A percentile compares a stretch with the other conserved stretches of the same genome.
Conservation (phyloP, 352 stramenopile species). For the Phytophthora nicotianae region DNA sequence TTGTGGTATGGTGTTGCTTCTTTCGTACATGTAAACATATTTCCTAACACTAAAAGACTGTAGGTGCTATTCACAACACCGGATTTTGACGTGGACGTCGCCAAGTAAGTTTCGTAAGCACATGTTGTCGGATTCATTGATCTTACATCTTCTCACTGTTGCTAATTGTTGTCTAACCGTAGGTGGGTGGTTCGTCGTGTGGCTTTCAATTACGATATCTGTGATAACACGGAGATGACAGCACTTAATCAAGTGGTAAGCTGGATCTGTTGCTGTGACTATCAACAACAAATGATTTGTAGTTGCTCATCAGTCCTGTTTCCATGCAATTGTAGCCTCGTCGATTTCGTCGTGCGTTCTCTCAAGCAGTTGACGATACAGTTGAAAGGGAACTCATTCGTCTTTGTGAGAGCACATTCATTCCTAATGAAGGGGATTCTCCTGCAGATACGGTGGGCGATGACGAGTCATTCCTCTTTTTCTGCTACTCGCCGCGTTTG, state of each 20-base stretch:
- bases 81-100: conserved; percentile 23
- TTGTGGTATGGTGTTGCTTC: conserved; percentile 30
- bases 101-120: conserved; percentile 36
- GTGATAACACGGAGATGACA: conserved; percentile 29
- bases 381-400: conserved; percentile 36
- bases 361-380: conserved; percentile 40
- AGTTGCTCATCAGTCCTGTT: not conserved
- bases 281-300: not conserved
- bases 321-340: conserved; percentile 25
- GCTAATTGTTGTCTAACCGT: not conserved
- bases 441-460: not conserved
- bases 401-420: conserved; percentile 15
- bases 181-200: conserved; percentile 47
- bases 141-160: not conserved
- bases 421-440: not conserved
- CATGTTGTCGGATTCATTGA: not conserved
- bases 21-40: not conserved
- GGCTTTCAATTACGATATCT: conserved; percentile 55
- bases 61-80: conserved; percentile 52
- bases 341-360: conserved; percentile 46
- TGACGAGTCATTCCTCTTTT: conserved; percentile 39
- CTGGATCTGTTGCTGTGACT: conserved; percentile 3
- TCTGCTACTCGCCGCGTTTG: conserved; percentile 38
- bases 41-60: not conserved
- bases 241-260: conserved; percentile 43